Evolutionary conservation across 164 flowering plant genomes (phyloP), one percentile per base, ranked within the genome.

Genomic region (Vitis amurensis): DNA sequence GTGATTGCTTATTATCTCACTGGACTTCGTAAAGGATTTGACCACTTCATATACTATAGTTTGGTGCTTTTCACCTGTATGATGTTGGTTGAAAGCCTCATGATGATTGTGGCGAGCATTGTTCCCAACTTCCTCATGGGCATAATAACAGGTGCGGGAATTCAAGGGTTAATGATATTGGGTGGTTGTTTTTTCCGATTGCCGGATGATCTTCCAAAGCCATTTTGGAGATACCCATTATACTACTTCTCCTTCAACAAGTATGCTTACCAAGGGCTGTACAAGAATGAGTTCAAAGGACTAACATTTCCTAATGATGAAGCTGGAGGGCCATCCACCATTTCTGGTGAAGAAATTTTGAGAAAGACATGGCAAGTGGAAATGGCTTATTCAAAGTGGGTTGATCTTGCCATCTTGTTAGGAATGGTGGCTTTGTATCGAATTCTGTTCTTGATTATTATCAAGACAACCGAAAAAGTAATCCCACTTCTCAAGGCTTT

Each of bases 81-180:
- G 77, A 66, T 80, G 70, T 9, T 83, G 59, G 87, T 83, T 19
- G 19, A 19, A 19, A 19, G 19, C 19, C 19, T 19, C 1, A 19
- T 19, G 19, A 19, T 19, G 19, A 19, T 19, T 19, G 19, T 19
- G 1, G 19, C 19, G 19, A 19, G 19, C 19, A 19, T 19, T 19
- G 19, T 19, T 19, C 19, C 19, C 19, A 19, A 19, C 19, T 19
- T 19, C 19, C 19, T 19, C 19, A 19, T 19, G 85, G 89, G 89
- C 1, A 80, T 86, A 49, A 80, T 83, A 12, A 69, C 77, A 0
- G 87, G 89, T 5, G 81, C 87, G 3, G 89, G 89, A 44, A 79
- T 86, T n/a, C 85, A 82, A 71, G 79, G 81, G 8, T 9, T 82
- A 0, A 70, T 80, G 79, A 76, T 82, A 1, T 15, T 82, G 1